Conservation (phyloP, 2,329 filamentous ascomycete species). For the Amauroascus verrucosus region DNA sequence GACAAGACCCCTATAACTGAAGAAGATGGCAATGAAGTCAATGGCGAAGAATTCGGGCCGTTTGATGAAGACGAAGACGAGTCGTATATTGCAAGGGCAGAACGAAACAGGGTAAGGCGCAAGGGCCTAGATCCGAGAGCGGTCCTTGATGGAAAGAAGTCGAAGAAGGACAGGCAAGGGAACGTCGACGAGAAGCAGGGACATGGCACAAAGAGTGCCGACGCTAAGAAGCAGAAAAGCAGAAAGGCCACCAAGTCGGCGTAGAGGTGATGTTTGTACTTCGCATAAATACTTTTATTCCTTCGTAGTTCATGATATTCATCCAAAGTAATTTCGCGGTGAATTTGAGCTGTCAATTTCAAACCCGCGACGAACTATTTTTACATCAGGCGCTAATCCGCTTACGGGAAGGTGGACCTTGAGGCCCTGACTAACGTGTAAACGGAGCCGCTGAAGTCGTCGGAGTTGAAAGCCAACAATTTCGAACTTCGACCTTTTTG, state of each 20-base stretch:
- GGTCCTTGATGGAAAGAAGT: constrained; percentile 32
- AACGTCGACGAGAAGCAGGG: constrained; percentile 14
- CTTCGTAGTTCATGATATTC: too few relatives aligned
- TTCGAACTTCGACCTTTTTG: background rate
- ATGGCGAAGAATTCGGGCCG: constrained; percentile 54
- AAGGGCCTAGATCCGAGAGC: constrained; percentile 64
- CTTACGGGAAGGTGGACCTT: background rate
- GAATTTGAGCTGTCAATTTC: constrained; percentile 3
- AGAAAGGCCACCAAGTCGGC: background rate
- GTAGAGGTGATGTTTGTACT: constrained; percentile 5
- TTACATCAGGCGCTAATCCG: background rate
- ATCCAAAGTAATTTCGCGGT: too few relatives aligned
- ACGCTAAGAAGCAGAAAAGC: constrained; percentile 4
- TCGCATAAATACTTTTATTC: constrained; percentile 25
- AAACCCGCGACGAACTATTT: background rate
- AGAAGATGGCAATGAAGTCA: constrained; percentile 26
- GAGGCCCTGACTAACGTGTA: background rate
- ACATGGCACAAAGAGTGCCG: background rate
- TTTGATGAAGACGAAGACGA: constrained; percentile 66
- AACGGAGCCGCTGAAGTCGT: background rate
- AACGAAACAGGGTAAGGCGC: constrained; percentile 60
- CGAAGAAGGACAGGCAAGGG: constrained; percentile 18
- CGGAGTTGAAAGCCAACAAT: background rate
- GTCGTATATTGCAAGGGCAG: constrained; percentile 61
- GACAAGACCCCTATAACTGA: constrained; percentile 60